Conservation (phyloP, 1,139 yeast genomes). For the Kurtzmaniella natalensis region DNA sequence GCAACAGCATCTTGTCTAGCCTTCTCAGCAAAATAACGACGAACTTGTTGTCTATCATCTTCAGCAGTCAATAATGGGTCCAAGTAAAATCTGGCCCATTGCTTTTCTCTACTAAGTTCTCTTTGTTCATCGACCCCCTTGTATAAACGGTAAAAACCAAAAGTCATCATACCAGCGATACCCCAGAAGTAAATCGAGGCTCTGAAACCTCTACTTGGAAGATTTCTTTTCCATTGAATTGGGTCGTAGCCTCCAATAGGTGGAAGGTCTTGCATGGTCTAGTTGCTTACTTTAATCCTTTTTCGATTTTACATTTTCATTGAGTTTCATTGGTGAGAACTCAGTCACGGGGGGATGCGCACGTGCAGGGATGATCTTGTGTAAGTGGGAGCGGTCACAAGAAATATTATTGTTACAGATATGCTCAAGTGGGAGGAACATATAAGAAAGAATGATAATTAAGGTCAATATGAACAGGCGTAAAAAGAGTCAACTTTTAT, state of each 20-base stretch:
- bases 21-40: constrained; percentile 66
- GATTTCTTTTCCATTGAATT: constrained; percentile 84
- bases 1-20: constrained; percentile 59
- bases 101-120: constrained; percentile 72
- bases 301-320: constrained; percentile 2
- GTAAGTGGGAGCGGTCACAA: too few relatives aligned
- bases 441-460: too few relatives aligned
- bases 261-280: constrained; percentile 71
- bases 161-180: constrained; percentile 57
- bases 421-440: too few relatives aligned
- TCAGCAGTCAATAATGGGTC: constrained; percentile 79
- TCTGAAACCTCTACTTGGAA: constrained; percentile 82
- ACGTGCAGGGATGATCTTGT: too few relatives aligned
- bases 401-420: too few relatives aligned
- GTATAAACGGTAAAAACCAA: constrained; percentile 67
- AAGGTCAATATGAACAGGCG: too few relatives aligned
- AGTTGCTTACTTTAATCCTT: neutral
- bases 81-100: constrained; percentile 72
- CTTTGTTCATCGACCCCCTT: constrained; percentile 72
- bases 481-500: too few relatives aligned
- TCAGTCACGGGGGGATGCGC: neutral
- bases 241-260: constrained; percentile 86
- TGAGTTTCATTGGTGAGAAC: neutral
- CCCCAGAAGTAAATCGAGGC: constrained; percentile 70
- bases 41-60: constrained; percentile 72